Evolutionary conservation across 768 basidiomycete species (phyloP).

Genomic region (Auriscalpium vulgare): DNA sequence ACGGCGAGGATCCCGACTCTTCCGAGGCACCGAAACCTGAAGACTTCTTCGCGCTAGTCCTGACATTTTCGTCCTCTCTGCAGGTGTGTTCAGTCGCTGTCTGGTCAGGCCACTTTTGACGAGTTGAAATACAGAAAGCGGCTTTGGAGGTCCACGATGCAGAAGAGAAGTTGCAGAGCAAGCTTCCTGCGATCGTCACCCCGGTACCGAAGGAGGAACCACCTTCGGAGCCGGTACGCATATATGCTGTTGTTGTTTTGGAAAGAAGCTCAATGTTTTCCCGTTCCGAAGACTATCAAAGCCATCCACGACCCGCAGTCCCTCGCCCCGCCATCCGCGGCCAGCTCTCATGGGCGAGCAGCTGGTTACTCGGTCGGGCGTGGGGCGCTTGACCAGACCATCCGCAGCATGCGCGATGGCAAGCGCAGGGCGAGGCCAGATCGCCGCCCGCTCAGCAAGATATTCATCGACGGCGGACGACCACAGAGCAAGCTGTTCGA

Average conservation of each 20-base stretch:
- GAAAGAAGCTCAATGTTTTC: not conserved
- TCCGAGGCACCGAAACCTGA: conserved; percentile 67
- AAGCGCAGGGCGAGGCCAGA: conserved; percentile 40
- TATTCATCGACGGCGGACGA: conserved; percentile 62
- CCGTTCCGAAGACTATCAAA: conserved; percentile 36
- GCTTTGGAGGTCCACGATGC: conserved; percentile 57
- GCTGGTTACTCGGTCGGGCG: conserved; percentile 53
- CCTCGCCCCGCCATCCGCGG: conserved; percentile 23
- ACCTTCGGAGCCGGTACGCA: conserved; percentile 6
- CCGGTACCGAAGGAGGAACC: conserved; percentile 5
- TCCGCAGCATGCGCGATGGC: conserved; percentile 71
- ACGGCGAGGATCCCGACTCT: conserved; percentile 64
- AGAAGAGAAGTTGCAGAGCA: conserved; percentile 18
- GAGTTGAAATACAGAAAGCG: conserved; percentile 45
- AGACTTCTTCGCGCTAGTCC: conserved; percentile 70
- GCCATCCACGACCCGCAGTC: conserved; percentile 17
- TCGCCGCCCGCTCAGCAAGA: conserved; percentile 62
- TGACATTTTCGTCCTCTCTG: conserved; percentile 67
- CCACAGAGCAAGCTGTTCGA: conserved; percentile 22
- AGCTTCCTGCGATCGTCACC: conserved; percentile 5
- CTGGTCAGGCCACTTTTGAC: no score
- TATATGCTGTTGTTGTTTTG: not conserved
- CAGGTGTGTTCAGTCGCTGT: conserved; percentile 36
- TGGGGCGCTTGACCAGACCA: conserved; percentile 79
- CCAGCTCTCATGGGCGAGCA: conserved; percentile 34